These are phyloP conservation scores for Metschnikowia colocasiae DNA, from an alignment of 805 yeast genomes.

Conservation along the genomic window DNA sequence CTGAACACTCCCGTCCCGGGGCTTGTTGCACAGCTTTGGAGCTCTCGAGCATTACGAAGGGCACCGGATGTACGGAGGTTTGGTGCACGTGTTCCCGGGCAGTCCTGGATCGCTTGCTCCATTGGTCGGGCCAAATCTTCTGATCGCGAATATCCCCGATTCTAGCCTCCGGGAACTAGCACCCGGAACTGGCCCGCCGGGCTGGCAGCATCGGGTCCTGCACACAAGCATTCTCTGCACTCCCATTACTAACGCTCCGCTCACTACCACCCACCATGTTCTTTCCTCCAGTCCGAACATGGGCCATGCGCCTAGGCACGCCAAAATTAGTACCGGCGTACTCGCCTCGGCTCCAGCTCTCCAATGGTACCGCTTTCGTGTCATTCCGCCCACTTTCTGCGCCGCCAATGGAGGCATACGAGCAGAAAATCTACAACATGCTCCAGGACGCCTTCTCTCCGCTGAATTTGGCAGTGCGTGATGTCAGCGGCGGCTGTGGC, in stretches of 20 bases:
- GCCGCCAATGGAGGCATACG: constrained; percentile 53
- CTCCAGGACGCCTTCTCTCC: constrained; percentile 60
- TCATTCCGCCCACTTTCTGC: constrained; percentile 10
- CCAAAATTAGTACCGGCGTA: background rate
- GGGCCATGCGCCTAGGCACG: background rate
- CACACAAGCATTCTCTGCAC: background rate
- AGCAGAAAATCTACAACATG: constrained; percentile 56
- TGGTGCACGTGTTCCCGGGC: too few relatives aligned
- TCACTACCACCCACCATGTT: background rate
- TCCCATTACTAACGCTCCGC: background rate
- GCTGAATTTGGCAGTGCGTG: constrained; percentile 59
- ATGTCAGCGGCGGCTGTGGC: constrained; percentile 93
- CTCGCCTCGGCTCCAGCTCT: background rate
- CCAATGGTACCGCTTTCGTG: background rate
- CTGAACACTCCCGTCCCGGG: too few relatives aligned
- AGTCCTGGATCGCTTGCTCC: too few relatives aligned
- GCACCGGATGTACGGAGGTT: too few relatives aligned
- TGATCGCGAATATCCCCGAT: too few relatives aligned
- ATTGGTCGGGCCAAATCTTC: too few relatives aligned
- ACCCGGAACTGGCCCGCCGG: too few relatives aligned
- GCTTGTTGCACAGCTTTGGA: too few relatives aligned
- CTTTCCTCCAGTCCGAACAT: background rate
- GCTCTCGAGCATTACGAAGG: too few relatives aligned
- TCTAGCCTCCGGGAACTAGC: too few relatives aligned
- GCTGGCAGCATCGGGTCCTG: background rate